A percentile compares a stretch with the other conserved stretches of the same genome.
These are phyloP conservation scores for Fusarium incarnatum DNA, from an alignment of 2,329 filamentous ascomycete species.

Conservation along the genomic window DNA sequence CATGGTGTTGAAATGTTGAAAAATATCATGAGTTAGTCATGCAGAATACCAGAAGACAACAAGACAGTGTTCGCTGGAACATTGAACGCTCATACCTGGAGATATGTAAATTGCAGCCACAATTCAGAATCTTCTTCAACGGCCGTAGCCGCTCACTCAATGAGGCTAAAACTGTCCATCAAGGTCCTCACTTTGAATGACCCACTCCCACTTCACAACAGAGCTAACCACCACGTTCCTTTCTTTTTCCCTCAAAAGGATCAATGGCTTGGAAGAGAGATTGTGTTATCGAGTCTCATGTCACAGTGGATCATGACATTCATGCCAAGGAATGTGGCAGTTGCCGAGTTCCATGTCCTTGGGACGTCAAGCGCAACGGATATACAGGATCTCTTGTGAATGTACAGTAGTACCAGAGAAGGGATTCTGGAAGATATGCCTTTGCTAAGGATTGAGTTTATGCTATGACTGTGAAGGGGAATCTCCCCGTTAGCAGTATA, in stretches of 20 bases:
- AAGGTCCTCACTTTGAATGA: conserved; percentile 48
- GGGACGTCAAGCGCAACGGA: conserved; percentile 7
- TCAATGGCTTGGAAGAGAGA: background rate
- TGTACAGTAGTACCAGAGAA: background rate
- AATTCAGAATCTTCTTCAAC: conserved; percentile 10
- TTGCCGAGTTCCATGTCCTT: conserved; percentile 34
- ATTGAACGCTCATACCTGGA: background rate
- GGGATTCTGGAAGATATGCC: background rate
- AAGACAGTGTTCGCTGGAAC: background rate
- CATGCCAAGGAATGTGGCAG: conserved; percentile 33
- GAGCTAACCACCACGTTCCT: conserved; percentile 7
- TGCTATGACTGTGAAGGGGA: background rate
- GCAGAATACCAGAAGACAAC: rapidly evolving
- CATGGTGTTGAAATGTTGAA: background rate
- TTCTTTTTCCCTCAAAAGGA: background rate
- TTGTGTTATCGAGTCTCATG: conserved; percentile 2
- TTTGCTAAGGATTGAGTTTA: background rate
- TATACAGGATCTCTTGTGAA: background rate
- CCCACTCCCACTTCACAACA: conserved; percentile 37
- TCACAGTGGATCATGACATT: conserved; percentile 15
- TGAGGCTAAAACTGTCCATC: conserved; percentile 41
- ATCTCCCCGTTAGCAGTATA: conserved; percentile 7
- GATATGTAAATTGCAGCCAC: conserved; percentile 23
- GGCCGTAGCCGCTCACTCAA: conserved; percentile 5
- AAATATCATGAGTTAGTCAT: background rate